Conservation (phyloP, 1,284 basidiomycete genomes). For the Apiotrichum akiyoshidainum region DNA sequence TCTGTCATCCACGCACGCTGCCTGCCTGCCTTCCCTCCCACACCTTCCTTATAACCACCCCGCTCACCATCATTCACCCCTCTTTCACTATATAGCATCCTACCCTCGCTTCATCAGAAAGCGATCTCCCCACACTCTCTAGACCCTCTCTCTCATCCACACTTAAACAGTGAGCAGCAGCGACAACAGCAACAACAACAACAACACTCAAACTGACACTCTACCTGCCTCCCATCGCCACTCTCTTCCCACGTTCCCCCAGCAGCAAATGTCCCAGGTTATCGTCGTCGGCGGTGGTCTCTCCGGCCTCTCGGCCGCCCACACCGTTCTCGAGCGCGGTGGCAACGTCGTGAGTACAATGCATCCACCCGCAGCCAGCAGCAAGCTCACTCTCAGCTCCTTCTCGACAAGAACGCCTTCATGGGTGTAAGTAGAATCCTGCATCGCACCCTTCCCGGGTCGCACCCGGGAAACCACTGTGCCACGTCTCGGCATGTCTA, state of each 20-base stretch:
- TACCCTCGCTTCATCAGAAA: neutral
- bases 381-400: slow-evolving; percentile 49
- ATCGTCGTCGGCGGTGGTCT: slow-evolving; percentile 94
- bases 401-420: slow-evolving; percentile 90
- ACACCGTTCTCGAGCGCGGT: slow-evolving; percentile 92
- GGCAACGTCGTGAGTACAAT: slow-evolving; percentile 67
- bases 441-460: neutral
- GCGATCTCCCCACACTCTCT: slow-evolving; percentile 1
- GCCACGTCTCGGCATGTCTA: neutral
- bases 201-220: neutral
- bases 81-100: neutral
- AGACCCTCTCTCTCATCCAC: neutral
- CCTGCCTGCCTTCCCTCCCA: no score
- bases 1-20: no score
- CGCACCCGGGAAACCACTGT: no score
- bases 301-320: slow-evolving; percentile 86
- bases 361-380: neutral
- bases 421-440: slow-evolving; percentile 59
- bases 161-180: neutral
- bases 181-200: neutral
- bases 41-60: no score
- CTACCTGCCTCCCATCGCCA: neutral
- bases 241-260: neutral
- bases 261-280: slow-evolving; percentile 55
- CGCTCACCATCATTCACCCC: neutral